phyloP scores from a whole-genome alignment of 768 basidiomycete species.

The Heimioporus sp. region DNA sequence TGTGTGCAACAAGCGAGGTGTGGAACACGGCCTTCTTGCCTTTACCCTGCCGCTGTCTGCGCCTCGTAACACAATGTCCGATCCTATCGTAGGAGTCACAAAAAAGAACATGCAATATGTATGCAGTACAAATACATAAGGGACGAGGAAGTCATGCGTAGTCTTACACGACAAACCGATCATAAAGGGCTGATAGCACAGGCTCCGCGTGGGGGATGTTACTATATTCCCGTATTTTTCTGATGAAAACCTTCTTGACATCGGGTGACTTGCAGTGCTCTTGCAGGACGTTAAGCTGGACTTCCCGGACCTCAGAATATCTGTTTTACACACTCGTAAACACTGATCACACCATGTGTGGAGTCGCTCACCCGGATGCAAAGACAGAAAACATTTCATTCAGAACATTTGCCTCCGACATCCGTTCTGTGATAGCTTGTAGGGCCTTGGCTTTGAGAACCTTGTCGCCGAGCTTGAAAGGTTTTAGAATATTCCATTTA shows the following conservation, averaged over 20 bases:
- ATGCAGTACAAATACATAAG: no score
- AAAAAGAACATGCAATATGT: no score
- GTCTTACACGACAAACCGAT: constrained; percentile 4
- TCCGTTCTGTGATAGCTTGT: constrained; percentile 13
- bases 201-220: constrained; percentile 9
- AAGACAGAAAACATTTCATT: constrained; percentile 28
- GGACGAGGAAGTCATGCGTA: background rate
- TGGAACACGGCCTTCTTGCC: no score
- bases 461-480: constrained; percentile 13
- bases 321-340: constrained; percentile 6
- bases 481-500: background rate
- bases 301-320: constrained; percentile 13
- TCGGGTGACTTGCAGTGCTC: constrained; percentile 2
- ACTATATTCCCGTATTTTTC: background rate
- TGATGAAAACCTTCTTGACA: constrained; percentile 16
- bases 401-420: constrained; percentile 19
- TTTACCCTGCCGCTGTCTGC: no score
- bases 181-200: constrained; percentile 16
- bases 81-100: no score
- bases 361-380: constrained; percentile 18
- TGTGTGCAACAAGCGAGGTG: no score
- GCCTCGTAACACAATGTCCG: no score
- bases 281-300: constrained; percentile 17
- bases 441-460: constrained; percentile 17
- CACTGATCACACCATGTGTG: background rate